Evolutionary conservation across 805 yeast genomes (phyloP), one percentile per base, ranked within the genome.

Genomic region (Schizosaccharomyces octosporus): DNA sequence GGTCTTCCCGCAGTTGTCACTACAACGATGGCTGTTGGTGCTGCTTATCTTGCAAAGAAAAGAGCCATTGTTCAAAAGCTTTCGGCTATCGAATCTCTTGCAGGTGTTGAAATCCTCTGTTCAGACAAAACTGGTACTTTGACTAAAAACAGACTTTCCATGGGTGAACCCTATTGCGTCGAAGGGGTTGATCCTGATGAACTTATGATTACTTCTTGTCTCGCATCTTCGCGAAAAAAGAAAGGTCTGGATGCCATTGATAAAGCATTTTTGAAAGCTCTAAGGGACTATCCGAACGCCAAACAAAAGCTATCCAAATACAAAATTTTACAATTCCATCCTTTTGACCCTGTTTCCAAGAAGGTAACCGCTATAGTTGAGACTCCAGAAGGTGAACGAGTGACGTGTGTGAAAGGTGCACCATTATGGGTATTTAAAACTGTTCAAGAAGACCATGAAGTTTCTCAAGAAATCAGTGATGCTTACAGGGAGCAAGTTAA

Each of bases 21-120:
- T 79, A 88, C 95, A 70, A 88, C 96, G 74, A 87, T 88, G 96
- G 97, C 97, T 75, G 97, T 89, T 76, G 97, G 97, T 83, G 97
- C 96, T 74, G 95, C 96, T 73, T 87, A 88, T 84, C 79, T 88
- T 72, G 96, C 96, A 71, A 86, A 87, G 82, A 88, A 87, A 77
- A 87, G 87, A 78, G 96, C 96, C 69, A 88, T 88, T 80, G 97
- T 88, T 70, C 96, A 88, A 78, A 88, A 88, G 75, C 80, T 88
- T 72, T 85, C 95, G 74, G 96, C 96, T 67, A 88, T 88, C 77
- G 97, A 88, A 79, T 88, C 95, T 65, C 79, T 88, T 69, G 97
- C 95, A 67, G 95, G 95, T 82, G 96, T 88, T 72, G 95, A 89
- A 78, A 87, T 88, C 76, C 81, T 88, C 75, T 88, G 97, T 83